phyloP scores from a whole-genome alignment of 768 basidiomycete genomes.

The Myochromella boudieri region DNA sequence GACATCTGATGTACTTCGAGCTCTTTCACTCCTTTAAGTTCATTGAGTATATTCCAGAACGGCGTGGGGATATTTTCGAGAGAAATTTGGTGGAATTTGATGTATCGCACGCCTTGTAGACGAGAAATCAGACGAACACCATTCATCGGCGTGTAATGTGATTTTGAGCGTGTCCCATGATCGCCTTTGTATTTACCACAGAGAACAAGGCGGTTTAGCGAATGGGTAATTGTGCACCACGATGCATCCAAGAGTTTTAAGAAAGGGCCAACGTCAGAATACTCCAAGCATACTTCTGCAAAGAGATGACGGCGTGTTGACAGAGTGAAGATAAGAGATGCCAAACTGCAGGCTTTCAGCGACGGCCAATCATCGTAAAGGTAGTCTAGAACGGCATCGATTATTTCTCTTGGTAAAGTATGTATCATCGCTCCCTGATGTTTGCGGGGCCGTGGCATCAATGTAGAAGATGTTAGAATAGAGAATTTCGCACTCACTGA shows the following conservation, averaged over 20 bases:
- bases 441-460: no score
- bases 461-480: no score
- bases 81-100: conserved; percentile 27
- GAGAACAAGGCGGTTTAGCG: conserved; percentile 22
- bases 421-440: no score
- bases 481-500: not conserved
- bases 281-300: conserved; percentile 25
- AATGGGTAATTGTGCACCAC: conserved; percentile 26
- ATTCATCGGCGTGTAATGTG: conserved; percentile 16
- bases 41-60: conserved; percentile 26
- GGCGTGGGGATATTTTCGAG: conserved; percentile 23
- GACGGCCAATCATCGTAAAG: conserved; percentile 26
- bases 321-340: conserved; percentile 25
- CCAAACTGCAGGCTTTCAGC: conserved; percentile 29
- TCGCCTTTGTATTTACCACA: conserved; percentile 6
- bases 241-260: conserved; percentile 27
- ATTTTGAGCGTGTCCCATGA: not conserved
- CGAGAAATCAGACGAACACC: conserved; percentile 12
- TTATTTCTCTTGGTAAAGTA: conserved; percentile 32
- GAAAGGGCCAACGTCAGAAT: conserved; percentile 22
- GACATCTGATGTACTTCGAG: conserved; percentile 26
- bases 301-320: conserved; percentile 30
- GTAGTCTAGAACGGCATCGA: conserved; percentile 29
- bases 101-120: conserved; percentile 11
- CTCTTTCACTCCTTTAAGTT: conserved; percentile 24